Conservation (phyloP, 2,329 filamentous ascomycete genomes). For the Magnaporthiopsis incrustans region DNA sequence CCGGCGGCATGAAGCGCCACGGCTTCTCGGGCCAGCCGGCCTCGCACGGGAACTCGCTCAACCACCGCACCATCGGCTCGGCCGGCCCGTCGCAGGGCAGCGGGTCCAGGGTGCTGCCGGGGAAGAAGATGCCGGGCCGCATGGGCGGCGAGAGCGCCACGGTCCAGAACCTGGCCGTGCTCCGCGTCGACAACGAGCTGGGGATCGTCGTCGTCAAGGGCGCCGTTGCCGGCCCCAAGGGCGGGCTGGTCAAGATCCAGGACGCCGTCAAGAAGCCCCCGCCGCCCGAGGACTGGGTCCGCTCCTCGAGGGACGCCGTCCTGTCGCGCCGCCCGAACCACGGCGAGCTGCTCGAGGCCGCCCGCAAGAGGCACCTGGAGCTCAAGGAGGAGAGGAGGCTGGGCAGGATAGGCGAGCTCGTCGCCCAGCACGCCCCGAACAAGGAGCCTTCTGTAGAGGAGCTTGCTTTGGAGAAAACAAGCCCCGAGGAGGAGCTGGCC, state of each 20-base stretch:
- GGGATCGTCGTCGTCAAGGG: conserved; percentile 86
- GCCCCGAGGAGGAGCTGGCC: background rate
- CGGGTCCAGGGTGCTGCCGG: conserved; percentile 85
- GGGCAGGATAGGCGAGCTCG: conserved; percentile 28
- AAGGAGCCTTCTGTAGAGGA: background rate
- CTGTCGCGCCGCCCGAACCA: conserved; percentile 39
- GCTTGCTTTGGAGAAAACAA: background rate
- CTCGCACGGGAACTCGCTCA: conserved; percentile 91
- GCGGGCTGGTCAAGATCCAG: conserved; percentile 74
- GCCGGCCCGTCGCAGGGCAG: conserved; percentile 83
- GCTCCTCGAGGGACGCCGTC: conserved; percentile 34
- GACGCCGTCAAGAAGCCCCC: conserved; percentile 81
- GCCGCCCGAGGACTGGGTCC: conserved; percentile 39
- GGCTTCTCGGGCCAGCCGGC: conserved; percentile 84
- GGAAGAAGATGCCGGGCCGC: conserved; percentile 95
- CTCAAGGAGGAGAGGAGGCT: conserved; percentile 42
- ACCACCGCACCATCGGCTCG: conserved; percentile 87
- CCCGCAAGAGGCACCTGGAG: conserved; percentile 42
- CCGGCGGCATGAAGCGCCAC: conserved; percentile 95
- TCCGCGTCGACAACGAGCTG: conserved; percentile 80
- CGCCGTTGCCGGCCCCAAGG: conserved; percentile 79
- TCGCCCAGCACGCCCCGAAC: conserved; percentile 11
- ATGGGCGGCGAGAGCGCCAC: conserved; percentile 91
- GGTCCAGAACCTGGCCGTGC: conserved; percentile 80
- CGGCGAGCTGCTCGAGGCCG: conserved; percentile 37